These are phyloP conservation scores for Melampsora occidentalis DNA, from an alignment of 1,284 basidiomycete species.

Conservation along the genomic window DNA sequence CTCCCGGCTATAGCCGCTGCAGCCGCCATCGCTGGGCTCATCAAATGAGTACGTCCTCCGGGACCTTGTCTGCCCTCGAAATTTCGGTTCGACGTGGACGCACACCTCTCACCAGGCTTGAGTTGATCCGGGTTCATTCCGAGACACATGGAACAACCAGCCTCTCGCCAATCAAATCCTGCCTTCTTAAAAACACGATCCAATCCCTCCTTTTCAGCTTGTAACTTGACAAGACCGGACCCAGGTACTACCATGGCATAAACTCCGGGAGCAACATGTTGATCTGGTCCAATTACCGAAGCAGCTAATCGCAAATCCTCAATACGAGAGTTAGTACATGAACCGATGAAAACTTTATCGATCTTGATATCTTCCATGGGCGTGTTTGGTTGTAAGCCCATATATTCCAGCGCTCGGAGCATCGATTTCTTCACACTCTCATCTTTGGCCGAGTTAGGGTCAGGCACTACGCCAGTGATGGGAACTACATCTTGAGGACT, in stretches of 20 bases:
- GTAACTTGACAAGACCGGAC: conserved; percentile 88
- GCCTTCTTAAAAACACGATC: conserved; percentile 87
- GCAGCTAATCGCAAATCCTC: conserved; percentile 91
- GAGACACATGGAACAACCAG: conserved; percentile 95
- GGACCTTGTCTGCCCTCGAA: conserved; percentile 91
- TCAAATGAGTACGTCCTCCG: conserved; percentile 85
- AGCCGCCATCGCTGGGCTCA: conserved; percentile 93
- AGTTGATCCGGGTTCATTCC: conserved; percentile 98
- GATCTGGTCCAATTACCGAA: conserved; percentile 67
- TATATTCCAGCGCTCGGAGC: conserved; percentile 80
- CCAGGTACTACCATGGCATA: conserved; percentile 94
- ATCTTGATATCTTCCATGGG: conserved; percentile 78
- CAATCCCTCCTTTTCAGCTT: conserved; percentile 88
- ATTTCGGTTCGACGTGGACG: conserved; percentile 94
- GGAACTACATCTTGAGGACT: conserved; percentile 88
- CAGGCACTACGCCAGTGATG: conserved; percentile 80
- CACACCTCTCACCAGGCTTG: conserved; percentile 82
- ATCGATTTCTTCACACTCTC: conserved; percentile 69
- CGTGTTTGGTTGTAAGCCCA: conserved; percentile 81
- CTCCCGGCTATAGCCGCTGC: conserved; percentile 86
- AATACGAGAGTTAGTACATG: conserved; percentile 94
- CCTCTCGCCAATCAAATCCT: conserved; percentile 96
- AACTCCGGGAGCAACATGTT: conserved; percentile 71
- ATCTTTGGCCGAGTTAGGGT: conserved; percentile 69
- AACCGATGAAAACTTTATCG: conserved; percentile 95